phyloP scores from a whole-genome alignment of 2,329 filamentous ascomycete species.

The Fusarium euwallaceae region DNA sequence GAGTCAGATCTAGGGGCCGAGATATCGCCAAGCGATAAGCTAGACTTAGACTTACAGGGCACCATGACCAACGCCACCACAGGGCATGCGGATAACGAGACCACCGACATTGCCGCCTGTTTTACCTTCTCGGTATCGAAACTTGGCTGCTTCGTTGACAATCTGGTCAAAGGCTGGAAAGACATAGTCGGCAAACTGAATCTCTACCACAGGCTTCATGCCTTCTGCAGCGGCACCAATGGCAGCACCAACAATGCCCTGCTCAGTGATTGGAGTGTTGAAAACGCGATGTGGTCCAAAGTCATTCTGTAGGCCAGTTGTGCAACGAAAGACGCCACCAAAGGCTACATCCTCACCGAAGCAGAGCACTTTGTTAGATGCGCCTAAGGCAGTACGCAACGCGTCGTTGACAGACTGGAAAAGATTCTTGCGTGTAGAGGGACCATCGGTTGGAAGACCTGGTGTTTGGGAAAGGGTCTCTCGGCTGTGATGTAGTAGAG shows the following conservation, averaged over 20 bases:
- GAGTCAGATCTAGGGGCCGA: not conserved
- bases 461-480: not conserved
- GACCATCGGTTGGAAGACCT: slow-evolving; percentile 61
- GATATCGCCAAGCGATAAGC: not conserved
- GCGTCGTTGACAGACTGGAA: slow-evolving; percentile 94
- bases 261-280: slow-evolving; percentile 93
- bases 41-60: slow-evolving; percentile 61
- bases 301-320: slow-evolving; percentile 86
- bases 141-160: slow-evolving; percentile 91
- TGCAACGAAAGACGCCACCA: slow-evolving; percentile 93
- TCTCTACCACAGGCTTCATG: slow-evolving; percentile 91
- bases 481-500: slow-evolving; percentile 1
- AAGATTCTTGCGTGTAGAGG: slow-evolving; percentile 87
- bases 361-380: slow-evolving; percentile 87
- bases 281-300: slow-evolving; percentile 91
- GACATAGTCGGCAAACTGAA: slow-evolving; percentile 94
- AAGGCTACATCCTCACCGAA: slow-evolving; percentile 98
- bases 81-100: slow-evolving; percentile 88
- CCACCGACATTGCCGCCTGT: slow-evolving; percentile 75
- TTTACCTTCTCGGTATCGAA: slow-evolving; percentile 77
- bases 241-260: slow-evolving; percentile 92
- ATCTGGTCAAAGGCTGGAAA: slow-evolving; percentile 93
- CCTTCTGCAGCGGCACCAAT: slow-evolving; percentile 90
- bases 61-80: slow-evolving; percentile 88
- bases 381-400: slow-evolving; percentile 81